Conservation (phyloP, 179 eudicot genomes). For the Carnegiea gigantea region DNA sequence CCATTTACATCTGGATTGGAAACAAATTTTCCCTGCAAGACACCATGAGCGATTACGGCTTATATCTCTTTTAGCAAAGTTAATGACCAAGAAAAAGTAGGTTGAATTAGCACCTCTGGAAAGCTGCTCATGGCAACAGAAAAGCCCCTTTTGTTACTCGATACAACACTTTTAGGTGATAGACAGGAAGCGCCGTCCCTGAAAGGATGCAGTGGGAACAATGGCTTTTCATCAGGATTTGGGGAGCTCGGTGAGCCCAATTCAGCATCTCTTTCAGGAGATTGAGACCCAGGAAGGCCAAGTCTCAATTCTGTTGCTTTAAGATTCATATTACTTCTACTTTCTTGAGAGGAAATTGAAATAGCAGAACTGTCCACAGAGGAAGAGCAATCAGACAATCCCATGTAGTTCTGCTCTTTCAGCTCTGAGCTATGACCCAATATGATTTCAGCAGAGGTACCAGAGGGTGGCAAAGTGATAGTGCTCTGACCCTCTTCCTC, state of each 20-base stretch:
- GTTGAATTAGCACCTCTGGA: slow-evolving; percentile 5
- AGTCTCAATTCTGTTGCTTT: slow-evolving; percentile 34
- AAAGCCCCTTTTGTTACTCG: slow-evolving; percentile 32
- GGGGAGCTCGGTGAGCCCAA: slow-evolving; percentile 20
- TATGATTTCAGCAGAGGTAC: slow-evolving; percentile 14
- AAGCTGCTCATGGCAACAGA: slow-evolving; percentile 22
- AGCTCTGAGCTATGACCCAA: slow-evolving; percentile 11
- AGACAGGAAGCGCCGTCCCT: slow-evolving; percentile 20
- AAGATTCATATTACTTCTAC: slow-evolving; percentile 26
- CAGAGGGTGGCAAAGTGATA: slow-evolving; percentile 12
- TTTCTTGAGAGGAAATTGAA: slow-evolving; percentile 26
- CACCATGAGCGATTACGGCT: neutral
- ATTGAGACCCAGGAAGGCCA: slow-evolving; percentile 68
- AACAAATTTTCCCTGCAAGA: slow-evolving; percentile 14
- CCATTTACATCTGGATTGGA: slow-evolving; percentile 15
- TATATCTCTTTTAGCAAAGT: neutral
- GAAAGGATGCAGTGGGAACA: slow-evolving; percentile 22
- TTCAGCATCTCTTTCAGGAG: slow-evolving; percentile 41
- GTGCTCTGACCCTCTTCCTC: slow-evolving; percentile 21
- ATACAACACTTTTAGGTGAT: slow-evolving; percentile 19
- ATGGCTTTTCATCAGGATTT: slow-evolving; percentile 26
- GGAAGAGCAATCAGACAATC: slow-evolving; percentile 31
- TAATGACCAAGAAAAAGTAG: neutral
- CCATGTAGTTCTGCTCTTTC: slow-evolving; percentile 33
- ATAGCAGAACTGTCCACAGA: slow-evolving; percentile 33